Evolutionary conservation across 2,329 filamentous ascomycete genomes (phyloP), one percentile per base, ranked within the genome.

Genomic region (Bretziella fagacearum): DNA sequence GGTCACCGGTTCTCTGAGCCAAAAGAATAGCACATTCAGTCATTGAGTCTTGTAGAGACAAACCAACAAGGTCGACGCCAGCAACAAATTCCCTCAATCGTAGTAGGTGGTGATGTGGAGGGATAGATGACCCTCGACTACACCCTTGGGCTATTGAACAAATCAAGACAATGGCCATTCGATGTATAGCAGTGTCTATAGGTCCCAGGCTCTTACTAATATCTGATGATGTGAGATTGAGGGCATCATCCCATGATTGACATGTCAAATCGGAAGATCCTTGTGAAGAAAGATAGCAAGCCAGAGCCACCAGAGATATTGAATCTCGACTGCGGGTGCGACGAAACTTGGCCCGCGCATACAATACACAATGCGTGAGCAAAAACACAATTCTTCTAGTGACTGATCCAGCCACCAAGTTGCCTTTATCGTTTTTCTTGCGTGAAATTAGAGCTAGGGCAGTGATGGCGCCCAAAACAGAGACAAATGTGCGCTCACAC

Each of bases 1-100:
- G 58, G 52, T 72, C 67, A 46, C 66, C 67, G 11, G 69, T 74
- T 46, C 65, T 62, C 49, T 71, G 67, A 1, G 71, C 70, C 23
- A 74, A 57, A 25, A 66, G 55, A 53, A 74, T 72, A 0, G 71
- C 70, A 1, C 64, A 63, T 25, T 72, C 68, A 2, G 60, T 58
- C 25, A 62, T 62, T 27, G 74, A 56, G 17, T 59, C 61, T 25
- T 56, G 52, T 4, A 65, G 52, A 20, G 63, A 57, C 47, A 56
- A 57, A 7, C 52, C 52, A 3, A 58, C 55, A 4, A 66, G 52
- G 2, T 52, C 53, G 11, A 68, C 53, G 4, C 42, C 46, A n/a
- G 61, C 56, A 6, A 74, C 54, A 15, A 56, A 59, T n/a, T 56
- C 54, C 52, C 63, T 69, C 15, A 73, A 56, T 27, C 59, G 57